Base-by-base conservation (phyloP, 2,329 filamentous ascomycete species). In the Microdochium paspali region DNA sequence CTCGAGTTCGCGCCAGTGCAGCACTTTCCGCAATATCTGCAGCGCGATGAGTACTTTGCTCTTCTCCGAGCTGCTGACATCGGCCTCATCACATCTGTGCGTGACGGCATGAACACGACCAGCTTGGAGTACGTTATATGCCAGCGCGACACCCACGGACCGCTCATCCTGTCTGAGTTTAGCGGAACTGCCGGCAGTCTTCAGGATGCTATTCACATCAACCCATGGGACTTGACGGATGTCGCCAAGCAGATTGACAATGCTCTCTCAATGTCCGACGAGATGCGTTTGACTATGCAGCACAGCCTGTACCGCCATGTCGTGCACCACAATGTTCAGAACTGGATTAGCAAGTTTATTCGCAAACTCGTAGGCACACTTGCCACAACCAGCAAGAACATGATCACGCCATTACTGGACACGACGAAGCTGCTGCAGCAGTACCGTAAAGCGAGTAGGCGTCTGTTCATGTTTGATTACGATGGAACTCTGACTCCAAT, bases 401-500 rank as follows among this genome's bases (percentile, higher is more conserved):
- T 85, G 49, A 80, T 84, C 3, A 97, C 91, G 1, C 91, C 91
- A 0, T 76, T 85, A 2, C 79, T 97, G 20, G 90, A 97, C 61
- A 82, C 83, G 30, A 74, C 81, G 3, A 74, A 80, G 52, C 67
- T 96, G 54, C 71, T 95, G 31, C 70, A 76, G 47, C 83, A 84
- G 50, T 97, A 96, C 66, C 80, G 82, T 50, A 71, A 77, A 32
- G 82, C 89, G 3, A 78, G 78, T 52, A 88, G 87, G 66, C 82
- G 93, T 10, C 74, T 98, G 3, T 95, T 97, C 72, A 91, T 98
- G 87, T 96, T 97, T 62, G 93, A 98, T 68, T 98, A 98, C 60
- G 93, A 98, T 63, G 93, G 93, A 44, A 98, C 93, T 1, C 77
- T 98, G 47, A 97, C 93, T 3, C 88, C 90, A 0, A 97, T 98